Conservation (phyloP, 768 basidiomycete species). For the Pisolithus microcarpus region DNA sequence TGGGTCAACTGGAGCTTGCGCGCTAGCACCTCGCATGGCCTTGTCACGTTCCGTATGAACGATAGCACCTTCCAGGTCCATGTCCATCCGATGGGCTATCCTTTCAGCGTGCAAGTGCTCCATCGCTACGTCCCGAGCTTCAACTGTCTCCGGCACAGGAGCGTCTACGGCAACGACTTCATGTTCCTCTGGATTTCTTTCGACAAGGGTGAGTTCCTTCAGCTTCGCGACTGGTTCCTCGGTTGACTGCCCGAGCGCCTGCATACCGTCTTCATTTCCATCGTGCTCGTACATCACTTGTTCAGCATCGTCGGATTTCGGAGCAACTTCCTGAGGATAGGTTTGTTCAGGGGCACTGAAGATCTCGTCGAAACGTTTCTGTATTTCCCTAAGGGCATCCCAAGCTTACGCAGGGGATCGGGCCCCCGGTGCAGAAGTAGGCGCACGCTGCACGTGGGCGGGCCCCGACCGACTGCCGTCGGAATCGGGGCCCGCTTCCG, state of each 20-base stretch:
- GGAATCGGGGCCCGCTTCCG: constrained; percentile 26
- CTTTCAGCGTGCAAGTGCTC: constrained; percentile 22
- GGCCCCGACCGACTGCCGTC: constrained; percentile 42
- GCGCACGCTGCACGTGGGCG: constrained; percentile 33
- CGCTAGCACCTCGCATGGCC: neutral
- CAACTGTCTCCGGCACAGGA: constrained; percentile 15
- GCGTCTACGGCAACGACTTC: constrained; percentile 48
- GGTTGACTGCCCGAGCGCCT: constrained; percentile 82
- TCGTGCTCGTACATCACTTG: constrained; percentile 65
- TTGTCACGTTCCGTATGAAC: constrained; percentile 26
- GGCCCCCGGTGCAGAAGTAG: constrained; percentile 23
- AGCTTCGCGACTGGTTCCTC: constrained; percentile 80
- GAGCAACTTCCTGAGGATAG: constrained; percentile 27
- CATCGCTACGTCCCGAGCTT: constrained; percentile 17
- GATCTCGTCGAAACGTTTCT: constrained; percentile 80
- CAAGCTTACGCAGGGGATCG: constrained; percentile 71
- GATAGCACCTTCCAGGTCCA: constrained; percentile 42
- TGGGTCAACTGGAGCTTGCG: constrained; percentile 17
- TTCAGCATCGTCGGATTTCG: constrained; percentile 32
- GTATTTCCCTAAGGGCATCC: constrained; percentile 76
- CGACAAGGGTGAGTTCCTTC: constrained; percentile 70
- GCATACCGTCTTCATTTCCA: constrained; percentile 66
- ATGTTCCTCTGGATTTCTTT: constrained; percentile 39
- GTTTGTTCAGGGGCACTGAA: constrained; percentile 36
- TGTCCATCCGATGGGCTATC: constrained; percentile 18